Evolutionary conservation across 768 basidiomycete species (phyloP), one percentile per base, ranked within the genome.

Genomic region (Termitomyces sp.): DNA sequence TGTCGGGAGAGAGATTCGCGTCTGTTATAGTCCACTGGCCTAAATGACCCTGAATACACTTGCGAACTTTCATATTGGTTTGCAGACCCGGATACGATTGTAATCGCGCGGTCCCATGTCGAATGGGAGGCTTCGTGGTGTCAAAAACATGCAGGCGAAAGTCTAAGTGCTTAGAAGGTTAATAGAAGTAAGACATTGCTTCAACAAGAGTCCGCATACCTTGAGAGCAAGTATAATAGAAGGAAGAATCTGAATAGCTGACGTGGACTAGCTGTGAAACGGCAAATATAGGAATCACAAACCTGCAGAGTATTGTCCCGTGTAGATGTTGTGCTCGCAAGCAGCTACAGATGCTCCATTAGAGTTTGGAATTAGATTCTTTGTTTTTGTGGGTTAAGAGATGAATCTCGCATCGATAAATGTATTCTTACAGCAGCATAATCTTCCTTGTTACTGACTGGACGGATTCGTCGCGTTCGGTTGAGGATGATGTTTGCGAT

Each of bases 21-120:
- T 98, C 97, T 7, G 95, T 98, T 60, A 98, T 92, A 0, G 96
- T 97, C 96, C 95, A 98, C 40, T 85, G 79, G 0, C 92, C 92
- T 15, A 84, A 81, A 38, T 83, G 77, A 0, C 92, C 96, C 69
- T 86, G 82, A 50, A 96, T 89, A 1, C 85, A 86, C 70, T 92
- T 75, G 63, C 75, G 76, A 6, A 83, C 69, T 54, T 77, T 74
- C 79, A 84, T 79, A 34, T 70, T 77, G 25, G 82, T 81, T 49
- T 72, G 65, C 12, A 83, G 67, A 62, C 76, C 67, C 2, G 64
- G 58, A 54, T 74, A 72, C 15, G 46, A 57, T 46, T 64, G 55
- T 17, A 25, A 9, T 5, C 46, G 53, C 29, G 38, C 36, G 29
- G 12, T 32, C 56, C 62, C 68, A 25, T 64, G 63, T 62, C 70